These are phyloP conservation scores for Puccinia hordei DNA, from an alignment of 1,284 basidiomycete species.

Conservation along the genomic window DNA sequence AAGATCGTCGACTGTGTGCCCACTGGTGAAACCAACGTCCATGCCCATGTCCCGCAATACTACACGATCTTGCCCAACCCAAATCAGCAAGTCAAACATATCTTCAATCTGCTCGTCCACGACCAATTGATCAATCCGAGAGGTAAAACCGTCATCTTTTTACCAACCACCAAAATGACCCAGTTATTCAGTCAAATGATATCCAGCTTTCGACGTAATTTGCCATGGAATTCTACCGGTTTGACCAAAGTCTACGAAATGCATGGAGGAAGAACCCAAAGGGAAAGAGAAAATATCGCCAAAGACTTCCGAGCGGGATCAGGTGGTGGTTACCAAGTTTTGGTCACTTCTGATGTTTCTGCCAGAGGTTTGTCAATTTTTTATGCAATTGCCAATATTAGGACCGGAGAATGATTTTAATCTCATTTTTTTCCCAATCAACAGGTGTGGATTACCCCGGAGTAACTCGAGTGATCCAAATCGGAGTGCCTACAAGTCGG, in stretches of 20 bases:
- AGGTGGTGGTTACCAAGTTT: conserved; percentile 50
- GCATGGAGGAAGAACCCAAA: conserved; percentile 77
- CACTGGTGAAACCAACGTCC: conserved; percentile 68
- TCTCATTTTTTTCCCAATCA: background rate
- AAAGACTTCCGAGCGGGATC: conserved; percentile 70
- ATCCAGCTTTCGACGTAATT: conserved; percentile 57
- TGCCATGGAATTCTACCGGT: conserved; percentile 61
- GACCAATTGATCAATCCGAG: conserved; percentile 74
- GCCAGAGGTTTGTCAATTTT: conserved; percentile 58
- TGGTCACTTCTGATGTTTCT: conserved; percentile 62
- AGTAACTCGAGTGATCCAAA: conserved; percentile 89
- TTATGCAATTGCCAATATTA: no score
- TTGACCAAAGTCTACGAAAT: conserved; percentile 74
- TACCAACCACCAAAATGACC: conserved; percentile 84
- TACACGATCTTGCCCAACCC: conserved; percentile 73
- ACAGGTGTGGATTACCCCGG: conserved; percentile 65
- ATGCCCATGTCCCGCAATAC: conserved; percentile 79
- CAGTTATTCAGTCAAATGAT: conserved; percentile 73
- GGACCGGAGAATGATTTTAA: background rate
- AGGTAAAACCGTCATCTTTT: conserved; percentile 80
- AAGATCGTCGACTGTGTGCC: conserved; percentile 68
- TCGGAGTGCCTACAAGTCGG: conserved; percentile 73
- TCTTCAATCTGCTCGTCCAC: conserved; percentile 79
- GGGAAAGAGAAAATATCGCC: conserved; percentile 68
- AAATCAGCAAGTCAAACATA: conserved; percentile 74